A percentile compares a stretch with the other conserved stretches of the same genome.
Conservation (phyloP, 2,329 filamentous ascomycete species). For the Pseudogymnoascus sp. region DNA sequence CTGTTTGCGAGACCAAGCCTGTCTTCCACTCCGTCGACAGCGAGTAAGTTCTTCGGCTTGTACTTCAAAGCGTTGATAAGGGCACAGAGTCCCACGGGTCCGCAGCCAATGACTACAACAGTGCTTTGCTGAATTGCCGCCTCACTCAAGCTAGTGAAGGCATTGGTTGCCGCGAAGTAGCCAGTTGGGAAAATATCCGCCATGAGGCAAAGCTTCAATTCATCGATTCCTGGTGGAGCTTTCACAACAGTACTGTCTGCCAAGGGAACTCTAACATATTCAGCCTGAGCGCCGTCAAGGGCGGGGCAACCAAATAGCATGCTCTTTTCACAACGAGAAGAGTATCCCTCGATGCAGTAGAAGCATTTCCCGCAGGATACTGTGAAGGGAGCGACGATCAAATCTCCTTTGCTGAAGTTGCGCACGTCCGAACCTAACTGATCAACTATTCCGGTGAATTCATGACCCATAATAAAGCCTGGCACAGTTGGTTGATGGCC, state of each 20-base stretch:
- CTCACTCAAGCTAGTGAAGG: conserved; percentile 37
- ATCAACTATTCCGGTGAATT: conserved; percentile 69
- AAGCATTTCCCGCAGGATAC: conserved; percentile 40
- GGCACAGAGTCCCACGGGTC: conserved; percentile 43
- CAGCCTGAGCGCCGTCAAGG: conserved; percentile 70
- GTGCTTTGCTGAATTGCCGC: conserved; percentile 30
- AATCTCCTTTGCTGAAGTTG: conserved; percentile 52
- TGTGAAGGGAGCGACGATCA: conserved; percentile 41
- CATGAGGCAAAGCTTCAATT: conserved; percentile 49
- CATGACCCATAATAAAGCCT: conserved; percentile 63
- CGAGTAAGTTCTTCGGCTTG: conserved; percentile 39
- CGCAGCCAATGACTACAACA: conserved; percentile 44
- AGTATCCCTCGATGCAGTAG: conserved; percentile 40
- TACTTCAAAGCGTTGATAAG: conserved; percentile 44
- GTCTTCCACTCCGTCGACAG: conserved; percentile 40
- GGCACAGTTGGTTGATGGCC: conserved; percentile 62
- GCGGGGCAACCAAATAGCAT: conserved; percentile 44
- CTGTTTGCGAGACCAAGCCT: conserved; percentile 37
- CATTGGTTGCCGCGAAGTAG: conserved; percentile 58
- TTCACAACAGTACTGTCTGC: conserved; percentile 70
- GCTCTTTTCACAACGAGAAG: conserved; percentile 35
- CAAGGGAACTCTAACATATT: conserved; percentile 68
- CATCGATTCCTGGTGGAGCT: conserved; percentile 59
- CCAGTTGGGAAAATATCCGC: conserved; percentile 47
- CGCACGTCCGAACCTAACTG: conserved; percentile 49